A percentile compares a stretch with the other conserved stretches of the same genome.
Conservation (phyloP, 176 grass and related monocot species). For the Ananas comosus region DNA sequence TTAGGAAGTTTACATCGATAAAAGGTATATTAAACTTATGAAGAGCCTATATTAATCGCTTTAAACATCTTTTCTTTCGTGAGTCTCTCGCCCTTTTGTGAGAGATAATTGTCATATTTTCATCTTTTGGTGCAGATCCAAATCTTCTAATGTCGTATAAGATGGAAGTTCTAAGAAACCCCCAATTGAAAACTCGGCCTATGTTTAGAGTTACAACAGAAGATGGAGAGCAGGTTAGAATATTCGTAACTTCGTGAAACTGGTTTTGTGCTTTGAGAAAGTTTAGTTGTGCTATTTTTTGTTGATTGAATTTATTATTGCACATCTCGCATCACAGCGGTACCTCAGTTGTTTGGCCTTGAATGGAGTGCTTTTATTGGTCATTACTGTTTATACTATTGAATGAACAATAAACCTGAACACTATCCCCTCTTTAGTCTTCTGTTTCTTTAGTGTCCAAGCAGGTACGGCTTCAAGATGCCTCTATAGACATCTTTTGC, state of each 20-base stretch:
- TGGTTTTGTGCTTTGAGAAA: slow-evolving; percentile 6
- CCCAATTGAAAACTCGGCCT: slow-evolving; percentile 65
- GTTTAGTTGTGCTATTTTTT: background rate
- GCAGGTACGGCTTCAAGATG: too few relatives aligned
- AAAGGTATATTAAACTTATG: slow-evolving; percentile 30
- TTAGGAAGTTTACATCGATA: slow-evolving; percentile 72
- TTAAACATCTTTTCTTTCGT: slow-evolving; percentile 7
- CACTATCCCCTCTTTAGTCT: too few relatives aligned
- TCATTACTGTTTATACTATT: too few relatives aligned
- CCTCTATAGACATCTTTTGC: too few relatives aligned
- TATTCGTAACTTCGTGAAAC: slow-evolving; percentile 25
- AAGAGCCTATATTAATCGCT: background rate
- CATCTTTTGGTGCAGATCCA: slow-evolving; percentile 59
- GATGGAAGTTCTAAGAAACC: slow-evolving; percentile 94
- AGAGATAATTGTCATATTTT: slow-evolving; percentile 1
- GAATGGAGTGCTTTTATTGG: background rate
- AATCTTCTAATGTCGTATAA: slow-evolving; percentile 59
- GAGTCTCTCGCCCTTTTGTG: slow-evolving; percentile 3
- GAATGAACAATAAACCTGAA: too few relatives aligned
- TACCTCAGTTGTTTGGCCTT: background rate
- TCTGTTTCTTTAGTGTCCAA: too few relatives aligned
- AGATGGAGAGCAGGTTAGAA: slow-evolving; percentile 57
- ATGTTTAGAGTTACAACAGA: slow-evolving; percentile 80
- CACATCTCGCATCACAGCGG: background rate
- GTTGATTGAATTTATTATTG: background rate